phyloP scores from a whole-genome alignment of 2,329 filamentous ascomycete species.

The Hypoxylon sp. region DNA sequence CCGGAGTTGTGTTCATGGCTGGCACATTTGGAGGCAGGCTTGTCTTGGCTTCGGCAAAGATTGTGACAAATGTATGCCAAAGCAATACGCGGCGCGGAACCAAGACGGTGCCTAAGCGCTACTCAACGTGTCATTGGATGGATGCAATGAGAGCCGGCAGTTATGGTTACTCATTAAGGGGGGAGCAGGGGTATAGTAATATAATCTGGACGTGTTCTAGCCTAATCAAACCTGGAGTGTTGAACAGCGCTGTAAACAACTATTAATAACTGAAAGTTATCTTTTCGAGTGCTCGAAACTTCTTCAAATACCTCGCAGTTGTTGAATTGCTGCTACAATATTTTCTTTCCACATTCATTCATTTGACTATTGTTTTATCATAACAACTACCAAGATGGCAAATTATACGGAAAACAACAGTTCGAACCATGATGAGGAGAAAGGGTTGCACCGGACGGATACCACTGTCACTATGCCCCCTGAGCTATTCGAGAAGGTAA shows the following conservation, averaged over 20 bases:
- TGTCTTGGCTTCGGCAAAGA: conserved; percentile 45
- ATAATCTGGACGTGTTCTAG: conserved; percentile 27
- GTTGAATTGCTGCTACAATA: background rate
- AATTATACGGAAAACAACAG: conserved; percentile 27
- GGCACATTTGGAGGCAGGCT: conserved; percentile 23
- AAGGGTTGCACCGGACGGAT: conserved; percentile 54
- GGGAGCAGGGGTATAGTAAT: conserved; percentile 17
- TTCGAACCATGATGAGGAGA: conserved; percentile 53
- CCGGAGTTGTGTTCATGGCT: conserved; percentile 41
- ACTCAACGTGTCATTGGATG: conserved; percentile 23
- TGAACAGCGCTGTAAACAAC: background rate
- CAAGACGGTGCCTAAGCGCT: conserved; percentile 31
- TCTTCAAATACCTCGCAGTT: conserved; percentile 6
- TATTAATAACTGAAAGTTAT: conserved; percentile 34
- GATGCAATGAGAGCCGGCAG: conserved; percentile 28
- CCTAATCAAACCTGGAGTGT: conserved; percentile 30
- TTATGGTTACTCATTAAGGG: conserved; percentile 23
- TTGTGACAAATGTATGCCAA: conserved; percentile 18
- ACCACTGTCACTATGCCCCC: conserved; percentile 58
- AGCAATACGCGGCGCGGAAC: conserved; percentile 20
- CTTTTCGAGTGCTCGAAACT: background rate
- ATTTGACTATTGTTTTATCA: background rate
- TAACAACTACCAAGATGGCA: conserved; percentile 43
- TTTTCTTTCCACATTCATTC: conserved; percentile 1
- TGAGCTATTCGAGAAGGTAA: conserved; percentile 58